Conservation (phyloP, 371 early-diverging fungal genomes). For the Dichotomocladium elegans region DNA sequence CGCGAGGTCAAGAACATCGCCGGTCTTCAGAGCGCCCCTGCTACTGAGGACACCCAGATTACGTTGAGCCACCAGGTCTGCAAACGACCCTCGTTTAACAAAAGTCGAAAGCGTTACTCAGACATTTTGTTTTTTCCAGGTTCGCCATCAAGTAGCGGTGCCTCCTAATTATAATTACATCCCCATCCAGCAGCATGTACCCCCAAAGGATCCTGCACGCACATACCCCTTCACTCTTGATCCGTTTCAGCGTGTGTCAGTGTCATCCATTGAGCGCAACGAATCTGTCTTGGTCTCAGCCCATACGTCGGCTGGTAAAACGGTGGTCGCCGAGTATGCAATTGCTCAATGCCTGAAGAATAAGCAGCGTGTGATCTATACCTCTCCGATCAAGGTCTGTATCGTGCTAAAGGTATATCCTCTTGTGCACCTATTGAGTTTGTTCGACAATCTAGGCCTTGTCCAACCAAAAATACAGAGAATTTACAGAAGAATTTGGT, state of each 20-base stretch:
- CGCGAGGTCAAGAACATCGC: slow-evolving; percentile 67
- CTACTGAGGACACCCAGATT: slow-evolving; percentile 54
- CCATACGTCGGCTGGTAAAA: slow-evolving; percentile 99
- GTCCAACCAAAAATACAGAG: slow-evolving; percentile 99
- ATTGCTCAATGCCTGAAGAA: slow-evolving; percentile 92
- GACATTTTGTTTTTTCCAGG: slow-evolving; percentile 27
- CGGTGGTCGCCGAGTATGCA: slow-evolving; percentile 99
- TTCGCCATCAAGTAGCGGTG: slow-evolving; percentile 94
- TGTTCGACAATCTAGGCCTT: too few relatives aligned
- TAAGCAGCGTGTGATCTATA: slow-evolving; percentile 99
- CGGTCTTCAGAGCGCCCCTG: slow-evolving; percentile 53
- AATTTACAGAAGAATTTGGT: slow-evolving; percentile 95
- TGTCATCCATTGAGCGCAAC: slow-evolving; percentile 90
- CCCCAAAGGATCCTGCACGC: slow-evolving; percentile 81
- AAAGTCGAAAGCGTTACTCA: not conserved
- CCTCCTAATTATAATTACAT: slow-evolving; percentile 86
- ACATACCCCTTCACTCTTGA: slow-evolving; percentile 95
- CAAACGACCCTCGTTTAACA: not conserved
- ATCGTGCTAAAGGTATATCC: too few relatives aligned
- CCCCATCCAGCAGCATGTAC: slow-evolving; percentile 83
- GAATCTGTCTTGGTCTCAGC: slow-evolving; percentile 98
- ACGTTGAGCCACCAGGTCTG: slow-evolving; percentile 52
- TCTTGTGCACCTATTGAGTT: too few relatives aligned
- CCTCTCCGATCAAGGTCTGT: slow-evolving; percentile 95
- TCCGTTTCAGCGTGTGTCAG: slow-evolving; percentile 96